Conservation (phyloP, 108 stramenopile species). For the Schizochytrium sp. region DNA sequence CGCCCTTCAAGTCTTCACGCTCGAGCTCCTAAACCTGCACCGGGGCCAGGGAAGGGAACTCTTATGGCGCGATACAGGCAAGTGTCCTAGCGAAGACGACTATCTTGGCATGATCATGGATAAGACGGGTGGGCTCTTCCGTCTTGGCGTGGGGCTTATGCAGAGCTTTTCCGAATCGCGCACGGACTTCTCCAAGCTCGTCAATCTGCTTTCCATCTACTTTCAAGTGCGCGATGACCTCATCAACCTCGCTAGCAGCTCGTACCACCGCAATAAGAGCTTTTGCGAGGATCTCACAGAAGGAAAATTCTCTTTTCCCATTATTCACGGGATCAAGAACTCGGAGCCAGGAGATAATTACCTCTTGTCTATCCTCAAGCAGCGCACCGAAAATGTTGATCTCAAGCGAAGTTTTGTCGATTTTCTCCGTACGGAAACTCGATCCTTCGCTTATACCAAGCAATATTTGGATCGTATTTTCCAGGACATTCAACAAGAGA, state of each 20-base stretch:
- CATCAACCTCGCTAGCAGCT: slow-evolving; percentile 79
- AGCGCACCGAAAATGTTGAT: slow-evolving; percentile 75
- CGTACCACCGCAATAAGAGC: slow-evolving; percentile 83
- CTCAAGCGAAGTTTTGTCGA: slow-evolving; percentile 71
- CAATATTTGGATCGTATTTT: background rate
- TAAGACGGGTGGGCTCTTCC: slow-evolving; percentile 90
- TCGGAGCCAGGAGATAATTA: slow-evolving; percentile 42
- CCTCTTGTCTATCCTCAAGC: slow-evolving; percentile 77
- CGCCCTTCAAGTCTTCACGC: slow-evolving; percentile 67
- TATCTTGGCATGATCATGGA: slow-evolving; percentile 74
- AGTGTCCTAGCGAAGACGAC: slow-evolving; percentile 69
- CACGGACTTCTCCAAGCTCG: slow-evolving; percentile 60
- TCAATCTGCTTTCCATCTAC: slow-evolving; percentile 80
- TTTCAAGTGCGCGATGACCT: slow-evolving; percentile 92
- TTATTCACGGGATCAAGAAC: slow-evolving; percentile 63
- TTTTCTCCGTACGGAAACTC: slow-evolving; percentile 20
- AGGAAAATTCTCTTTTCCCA: slow-evolving; percentile 86
- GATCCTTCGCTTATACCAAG: slow-evolving; percentile 12
- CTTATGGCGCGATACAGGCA: slow-evolving; percentile 62
- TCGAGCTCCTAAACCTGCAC: slow-evolving; percentile 80
- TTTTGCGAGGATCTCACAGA: slow-evolving; percentile 95
- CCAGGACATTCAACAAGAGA: background rate
- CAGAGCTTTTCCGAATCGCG: slow-evolving; percentile 57
- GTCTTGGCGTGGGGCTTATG: slow-evolving; percentile 84
- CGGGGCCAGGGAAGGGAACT: slow-evolving; percentile 88